Conservation (phyloP, 805 yeast genomes). For the Pichia kluyveri region DNA sequence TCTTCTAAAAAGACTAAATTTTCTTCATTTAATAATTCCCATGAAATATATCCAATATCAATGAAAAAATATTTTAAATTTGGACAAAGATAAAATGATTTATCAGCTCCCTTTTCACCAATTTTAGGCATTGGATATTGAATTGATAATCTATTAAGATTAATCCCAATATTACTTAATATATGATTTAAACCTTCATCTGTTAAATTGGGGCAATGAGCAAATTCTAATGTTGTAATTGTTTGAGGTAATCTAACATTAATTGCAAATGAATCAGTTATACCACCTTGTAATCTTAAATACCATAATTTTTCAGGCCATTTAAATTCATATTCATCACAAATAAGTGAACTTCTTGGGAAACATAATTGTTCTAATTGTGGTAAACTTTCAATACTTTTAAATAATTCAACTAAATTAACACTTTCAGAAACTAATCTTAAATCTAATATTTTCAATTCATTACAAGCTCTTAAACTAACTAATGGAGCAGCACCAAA, state of each 20-base stretch:
- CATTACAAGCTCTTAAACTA: conserved; percentile 64
- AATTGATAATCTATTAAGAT: conserved; percentile 53
- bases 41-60: conserved; percentile 69
- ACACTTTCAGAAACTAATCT: conserved; percentile 87
- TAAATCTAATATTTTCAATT: conserved; percentile 59
- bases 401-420: conserved; percentile 70
- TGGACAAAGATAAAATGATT: conserved; percentile 69
- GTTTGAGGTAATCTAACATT: conserved; percentile 65
- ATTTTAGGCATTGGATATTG: conserved; percentile 87
- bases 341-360: conserved; percentile 78
- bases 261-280: conserved; percentile 68
- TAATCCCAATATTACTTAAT: conserved; percentile 55
- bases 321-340: conserved; percentile 45
- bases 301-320: conserved; percentile 81
- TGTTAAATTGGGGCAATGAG: conserved; percentile 77
- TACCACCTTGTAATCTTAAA: conserved; percentile 80
- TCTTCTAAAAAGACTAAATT: conserved; percentile 27
- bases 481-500: conserved; percentile 87
- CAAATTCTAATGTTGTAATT: conserved; percentile 63
- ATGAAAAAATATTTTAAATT: conserved; percentile 52
- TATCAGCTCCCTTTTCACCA: conserved; percentile 60
- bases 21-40: conserved; percentile 42
- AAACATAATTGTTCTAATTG: conserved; percentile 68
- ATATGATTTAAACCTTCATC: conserved; percentile 58
- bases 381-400: conserved; percentile 55